Conservation (phyloP, 2,329 filamentous ascomycete species). For the Paramyrothecium roridum region DNA sequence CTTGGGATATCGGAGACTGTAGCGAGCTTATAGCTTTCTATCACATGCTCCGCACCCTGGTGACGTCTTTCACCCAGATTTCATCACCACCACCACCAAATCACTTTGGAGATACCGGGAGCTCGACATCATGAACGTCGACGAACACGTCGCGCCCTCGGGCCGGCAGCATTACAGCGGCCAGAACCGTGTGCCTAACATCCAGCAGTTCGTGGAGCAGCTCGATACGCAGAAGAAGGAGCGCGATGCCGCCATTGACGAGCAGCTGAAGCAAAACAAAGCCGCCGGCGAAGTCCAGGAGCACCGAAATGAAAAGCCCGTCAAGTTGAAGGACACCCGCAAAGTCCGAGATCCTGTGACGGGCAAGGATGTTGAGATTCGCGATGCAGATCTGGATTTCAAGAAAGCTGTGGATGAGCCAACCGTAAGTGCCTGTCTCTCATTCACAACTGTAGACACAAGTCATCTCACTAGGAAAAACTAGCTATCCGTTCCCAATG, state of each 20-base stretch:
- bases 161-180: slow-evolving; percentile 74
- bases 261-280: slow-evolving; percentile 39
- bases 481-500: slow-evolving; percentile 81
- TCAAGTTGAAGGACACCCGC: slow-evolving; percentile 53
- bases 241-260: slow-evolving; percentile 70
- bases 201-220: slow-evolving; percentile 76
- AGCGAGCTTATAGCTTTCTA: neutral
- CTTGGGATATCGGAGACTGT: neutral
- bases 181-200: slow-evolving; percentile 79
- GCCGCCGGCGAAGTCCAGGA: slow-evolving; percentile 33
- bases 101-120: neutral
- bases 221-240: slow-evolving; percentile 77
- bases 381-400: slow-evolving; percentile 70
- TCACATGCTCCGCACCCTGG: neutral
- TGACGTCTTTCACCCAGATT: neutral
- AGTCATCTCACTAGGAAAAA: too few species aligned
- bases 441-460: neutral
- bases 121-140: slow-evolving; percentile 28
- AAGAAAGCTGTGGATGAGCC: slow-evolving; percentile 71
- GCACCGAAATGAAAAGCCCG: slow-evolving; percentile 36
- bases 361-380: slow-evolving; percentile 80
- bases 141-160: slow-evolving; percentile 39
- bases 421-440: slow-evolving; percentile 40
- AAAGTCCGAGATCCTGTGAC: slow-evolving; percentile 85
- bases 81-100: neutral